These are phyloP conservation scores for Kodamaea anthophila DNA, from an alignment of 1,139 yeast species.

Conservation along the genomic window DNA sequence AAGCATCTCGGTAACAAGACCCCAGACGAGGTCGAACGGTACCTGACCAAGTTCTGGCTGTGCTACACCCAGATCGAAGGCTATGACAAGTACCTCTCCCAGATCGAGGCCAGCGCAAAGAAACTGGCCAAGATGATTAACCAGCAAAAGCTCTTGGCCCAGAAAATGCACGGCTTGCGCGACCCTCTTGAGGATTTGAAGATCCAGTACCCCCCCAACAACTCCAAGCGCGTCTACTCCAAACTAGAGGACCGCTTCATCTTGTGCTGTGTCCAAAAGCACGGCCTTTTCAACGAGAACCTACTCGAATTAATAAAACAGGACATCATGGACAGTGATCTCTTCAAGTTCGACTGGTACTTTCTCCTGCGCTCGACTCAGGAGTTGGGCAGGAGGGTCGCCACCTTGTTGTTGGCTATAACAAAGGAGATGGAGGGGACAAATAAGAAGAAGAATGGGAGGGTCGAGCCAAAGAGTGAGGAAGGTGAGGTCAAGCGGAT, in stretches of 20 bases:
- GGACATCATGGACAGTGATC: slow-evolving; percentile 64
- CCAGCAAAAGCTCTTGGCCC: slow-evolving; percentile 61
- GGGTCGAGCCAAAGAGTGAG: slow-evolving; percentile 27
- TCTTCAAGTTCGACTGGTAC: slow-evolving; percentile 88
- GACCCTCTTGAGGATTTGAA: slow-evolving; percentile 74
- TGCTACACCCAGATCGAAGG: slow-evolving; percentile 73
- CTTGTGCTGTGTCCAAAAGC: slow-evolving; percentile 62
- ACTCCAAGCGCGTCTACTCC: slow-evolving; percentile 79
- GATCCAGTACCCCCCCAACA: slow-evolving; percentile 86
- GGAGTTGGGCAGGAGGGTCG: slow-evolving; percentile 77
- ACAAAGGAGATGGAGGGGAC: slow-evolving; percentile 77
- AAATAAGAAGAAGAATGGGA: slow-evolving; percentile 25
- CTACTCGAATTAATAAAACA: slow-evolving; percentile 73
- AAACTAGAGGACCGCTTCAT: slow-evolving; percentile 83
- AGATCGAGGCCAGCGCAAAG: slow-evolving; percentile 85
- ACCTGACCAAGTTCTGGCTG: slow-evolving; percentile 70
- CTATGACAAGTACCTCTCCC: slow-evolving; percentile 75
- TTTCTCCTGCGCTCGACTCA: slow-evolving; percentile 77
- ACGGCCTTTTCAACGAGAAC: slow-evolving; percentile 68
- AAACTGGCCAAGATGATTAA: slow-evolving; percentile 55
- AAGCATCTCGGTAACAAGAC: slow-evolving; percentile 63
- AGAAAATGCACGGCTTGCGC: slow-evolving; percentile 55
- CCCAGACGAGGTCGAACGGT: slow-evolving; percentile 60
- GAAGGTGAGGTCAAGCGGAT: too few relatives aligned
- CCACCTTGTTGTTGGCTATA: slow-evolving; percentile 70